Percentiles rank a stretch among this genome's conserved stretches.
phyloP scores from a whole-genome alignment of 2,329 filamentous ascomycete genomes.

The Xylariaceae sp. region DNA sequence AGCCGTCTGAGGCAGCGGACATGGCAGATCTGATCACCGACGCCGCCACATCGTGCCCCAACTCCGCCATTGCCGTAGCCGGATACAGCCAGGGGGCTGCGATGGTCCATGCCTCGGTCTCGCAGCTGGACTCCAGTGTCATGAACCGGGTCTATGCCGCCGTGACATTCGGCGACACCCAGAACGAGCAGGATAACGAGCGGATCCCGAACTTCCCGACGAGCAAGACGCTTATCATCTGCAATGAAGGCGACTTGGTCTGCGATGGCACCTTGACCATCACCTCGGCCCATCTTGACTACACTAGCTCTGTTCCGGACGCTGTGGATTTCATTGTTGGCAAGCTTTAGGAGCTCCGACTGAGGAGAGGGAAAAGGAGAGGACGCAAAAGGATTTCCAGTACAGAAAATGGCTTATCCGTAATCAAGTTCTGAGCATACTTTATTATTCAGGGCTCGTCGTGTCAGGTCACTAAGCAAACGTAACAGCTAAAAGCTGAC shows the following conservation, averaged over 20 bases:
- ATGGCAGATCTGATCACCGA: constrained; percentile 30
- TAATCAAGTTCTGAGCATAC: no score
- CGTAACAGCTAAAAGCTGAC: no score
- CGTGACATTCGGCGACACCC: constrained; percentile 39
- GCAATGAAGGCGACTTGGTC: constrained; percentile 45
- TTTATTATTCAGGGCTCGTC: no score
- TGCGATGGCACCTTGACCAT: constrained; percentile 41
- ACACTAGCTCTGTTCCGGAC: constrained; percentile 17
- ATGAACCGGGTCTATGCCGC: constrained; percentile 32
- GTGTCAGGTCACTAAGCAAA: no score
- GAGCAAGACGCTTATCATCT: constrained; percentile 37
- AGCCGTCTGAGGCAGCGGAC: constrained; percentile 25
- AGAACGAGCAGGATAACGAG: constrained; percentile 29
- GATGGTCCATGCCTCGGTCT: constrained; percentile 36
- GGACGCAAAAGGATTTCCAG: no score
- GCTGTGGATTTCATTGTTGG: constrained; percentile 12
- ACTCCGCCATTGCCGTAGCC: constrained; percentile 35
- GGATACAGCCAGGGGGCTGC: constrained; percentile 41
- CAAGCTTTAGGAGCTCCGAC: constrained; percentile 3
- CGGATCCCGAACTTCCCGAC: constrained; percentile 27
- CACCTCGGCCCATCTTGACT: constrained; percentile 35
- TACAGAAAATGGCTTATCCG: no score
- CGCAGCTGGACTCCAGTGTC: constrained; percentile 22
- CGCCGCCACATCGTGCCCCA: constrained; percentile 34
- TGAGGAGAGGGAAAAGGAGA: no score